Conservation (phyloP, 1,139 yeast genomes). For the Sugiyamaella xylanicola region DNA sequence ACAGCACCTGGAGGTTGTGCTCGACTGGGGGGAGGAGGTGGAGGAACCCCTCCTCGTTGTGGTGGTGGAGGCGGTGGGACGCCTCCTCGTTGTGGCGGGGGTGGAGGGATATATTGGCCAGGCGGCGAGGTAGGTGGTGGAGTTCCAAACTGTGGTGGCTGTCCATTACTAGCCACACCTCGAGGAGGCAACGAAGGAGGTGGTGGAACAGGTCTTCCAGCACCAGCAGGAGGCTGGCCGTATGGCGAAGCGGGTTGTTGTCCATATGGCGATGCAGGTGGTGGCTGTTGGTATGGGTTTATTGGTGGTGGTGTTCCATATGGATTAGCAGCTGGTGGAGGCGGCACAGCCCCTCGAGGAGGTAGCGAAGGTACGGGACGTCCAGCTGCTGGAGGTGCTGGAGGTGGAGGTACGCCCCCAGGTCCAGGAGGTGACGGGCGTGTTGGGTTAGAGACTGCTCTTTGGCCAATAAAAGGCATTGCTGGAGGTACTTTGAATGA, state of each 20-base stretch:
- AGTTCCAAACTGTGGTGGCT: conserved; percentile 33
- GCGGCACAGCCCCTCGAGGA: conserved; percentile 27
- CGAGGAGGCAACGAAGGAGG: conserved; percentile 26
- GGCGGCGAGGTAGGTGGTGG: conserved; percentile 32
- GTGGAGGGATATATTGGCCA: conserved; percentile 26
- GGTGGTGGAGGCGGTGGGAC: conserved; percentile 35
- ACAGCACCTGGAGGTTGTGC: conserved; percentile 21
- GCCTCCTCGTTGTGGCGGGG: conserved; percentile 28
- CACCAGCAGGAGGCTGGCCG: conserved; percentile 39
- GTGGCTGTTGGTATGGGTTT: conserved; percentile 24
- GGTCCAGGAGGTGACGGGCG: conserved; percentile 31
- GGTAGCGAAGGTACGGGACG: conserved; percentile 29
- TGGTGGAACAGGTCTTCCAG: conserved; percentile 32
- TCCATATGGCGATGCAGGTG: conserved; percentile 39
- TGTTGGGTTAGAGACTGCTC: conserved; percentile 25
- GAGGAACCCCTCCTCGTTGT: conserved; percentile 21
- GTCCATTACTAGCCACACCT: conserved; percentile 29
- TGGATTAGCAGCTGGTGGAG: conserved; percentile 32
- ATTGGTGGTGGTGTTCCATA: conserved; percentile 19
- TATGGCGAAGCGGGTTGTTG: conserved; percentile 41
- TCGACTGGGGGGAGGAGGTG: conserved; percentile 35
- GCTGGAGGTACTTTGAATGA: conserved; percentile 42
- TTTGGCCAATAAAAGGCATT: conserved; percentile 39
- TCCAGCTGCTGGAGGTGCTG: conserved; percentile 29
- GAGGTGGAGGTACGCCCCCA: conserved; percentile 30